Evolutionary conservation across 1,139 yeast genomes (phyloP), one percentile per base, ranked within the genome.

Genomic region (Scheffersomyces segobiensis): DNA sequence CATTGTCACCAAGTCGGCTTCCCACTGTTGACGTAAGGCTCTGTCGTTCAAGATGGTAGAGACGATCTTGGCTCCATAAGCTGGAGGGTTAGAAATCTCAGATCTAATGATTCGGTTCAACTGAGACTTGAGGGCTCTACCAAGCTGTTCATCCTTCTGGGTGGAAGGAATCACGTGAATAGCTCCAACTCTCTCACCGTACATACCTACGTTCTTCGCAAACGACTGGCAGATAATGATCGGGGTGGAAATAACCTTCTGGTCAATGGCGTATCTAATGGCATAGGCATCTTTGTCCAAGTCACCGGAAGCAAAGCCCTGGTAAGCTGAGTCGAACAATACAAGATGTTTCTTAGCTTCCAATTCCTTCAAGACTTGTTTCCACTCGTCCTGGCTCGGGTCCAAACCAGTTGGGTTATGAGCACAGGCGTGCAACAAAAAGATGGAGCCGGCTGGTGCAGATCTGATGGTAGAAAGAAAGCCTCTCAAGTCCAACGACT

Each of bases 101-200:
- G 97, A 86, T 71, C 98, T 85, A 59, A 89, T 87, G 65, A 91
- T 79, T 67, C 85, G 87, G 73, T 89, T 86, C 71, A 95, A 80
- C 75, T 95, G 98, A 17, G 97, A 88, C 61, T 80, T 70, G 55
- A 88, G 77, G 19, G 93, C 91, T 46, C 71, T 72, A 60, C 79
- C 79, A 53, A 82, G 72, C 1, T 56, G 47, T 2, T 66, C 67
- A 17, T 72, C 73, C 63, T 76, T 79, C 20, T 70, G 70, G 56
- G 78, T 77, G 3, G 50, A 48, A 55, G 85, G 83, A 32, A 87
- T 71, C 46, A 91, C 72, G 71, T 92, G 97, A 73, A 95, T 85
- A 20, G 97, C 96, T 63, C 99, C 99, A 53, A 89, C 93, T 79
- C 99, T 89, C 80, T 95, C 98, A 72, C 99, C 99, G 73, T 95